phyloP scores from a whole-genome alignment of 148 eudicot genomes.

The Arbutus unedo region DNA sequence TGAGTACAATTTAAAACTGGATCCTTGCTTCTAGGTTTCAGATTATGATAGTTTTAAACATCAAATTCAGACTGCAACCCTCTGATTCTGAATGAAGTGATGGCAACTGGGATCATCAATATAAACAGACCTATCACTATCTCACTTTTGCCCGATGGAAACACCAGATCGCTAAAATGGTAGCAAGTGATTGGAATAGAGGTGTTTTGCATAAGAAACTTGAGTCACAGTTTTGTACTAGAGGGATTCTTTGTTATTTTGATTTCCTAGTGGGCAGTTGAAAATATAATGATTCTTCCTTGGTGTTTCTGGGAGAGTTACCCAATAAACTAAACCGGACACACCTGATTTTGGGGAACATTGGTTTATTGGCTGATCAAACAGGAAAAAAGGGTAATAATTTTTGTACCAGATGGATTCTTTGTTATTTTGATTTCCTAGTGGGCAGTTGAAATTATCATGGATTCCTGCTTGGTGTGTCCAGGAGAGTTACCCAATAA shows the following conservation, averaged over 20 bases:
- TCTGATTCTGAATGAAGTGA: background rate
- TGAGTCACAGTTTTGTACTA: no score
- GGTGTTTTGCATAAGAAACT: background rate
- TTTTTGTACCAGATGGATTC: background rate
- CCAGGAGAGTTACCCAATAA: background rate
- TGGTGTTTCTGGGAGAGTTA: background rate
- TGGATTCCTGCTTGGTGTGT: background rate
- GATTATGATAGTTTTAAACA: background rate
- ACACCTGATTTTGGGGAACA: background rate
- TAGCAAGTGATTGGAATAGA: background rate
- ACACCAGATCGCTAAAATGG: background rate
- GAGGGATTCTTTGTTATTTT: no score
- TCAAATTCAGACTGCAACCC: background rate
- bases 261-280: no score
- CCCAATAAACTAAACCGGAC: background rate
- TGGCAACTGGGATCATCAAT: background rate
- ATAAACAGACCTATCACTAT: background rate
- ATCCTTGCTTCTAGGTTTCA: background rate
- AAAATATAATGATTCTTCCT: no score
- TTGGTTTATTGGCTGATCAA: background rate
- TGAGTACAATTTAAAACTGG: conserved; percentile 30
- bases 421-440: background rate
- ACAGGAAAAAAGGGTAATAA: background rate
- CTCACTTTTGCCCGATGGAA: conserved; percentile 11
- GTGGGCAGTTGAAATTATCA: background rate